Conservation (phyloP, 768 basidiomycete genomes). For the Boletus rufocinnamomeus region DNA sequence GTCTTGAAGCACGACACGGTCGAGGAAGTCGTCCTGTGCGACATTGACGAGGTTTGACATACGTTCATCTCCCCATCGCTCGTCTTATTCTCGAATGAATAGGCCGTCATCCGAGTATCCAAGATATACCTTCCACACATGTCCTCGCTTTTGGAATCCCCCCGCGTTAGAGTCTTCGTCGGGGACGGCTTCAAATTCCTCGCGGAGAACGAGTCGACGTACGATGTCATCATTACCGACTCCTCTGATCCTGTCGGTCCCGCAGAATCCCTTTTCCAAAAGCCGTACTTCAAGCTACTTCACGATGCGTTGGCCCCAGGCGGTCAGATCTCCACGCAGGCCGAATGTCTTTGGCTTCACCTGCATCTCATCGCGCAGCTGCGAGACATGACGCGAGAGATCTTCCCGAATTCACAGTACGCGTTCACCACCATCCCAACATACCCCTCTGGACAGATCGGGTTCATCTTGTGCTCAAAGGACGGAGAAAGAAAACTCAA, state of each 20-base stretch:
- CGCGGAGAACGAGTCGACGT: conserved; percentile 78
- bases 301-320: conserved; percentile 87
- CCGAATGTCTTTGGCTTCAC: conserved; percentile 95
- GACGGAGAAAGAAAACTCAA: conserved; percentile 67
- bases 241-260: conserved; percentile 98
- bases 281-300: conserved; percentile 95
- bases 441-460: conserved; percentile 98
- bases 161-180: conserved; percentile 80
- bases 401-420: conserved; percentile 86
- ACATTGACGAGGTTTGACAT: conserved; percentile 85
- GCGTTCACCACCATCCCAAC: conserved; percentile 97
- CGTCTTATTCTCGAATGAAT: background rate
- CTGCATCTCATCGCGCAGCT: conserved; percentile 82
- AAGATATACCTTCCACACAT: conserved; percentile 94
- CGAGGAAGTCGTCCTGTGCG: conserved; percentile 90
- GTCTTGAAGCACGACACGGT: conserved; percentile 93
- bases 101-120: conserved; percentile 95
- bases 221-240: conserved; percentile 99
- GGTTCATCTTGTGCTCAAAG: conserved; percentile 89
- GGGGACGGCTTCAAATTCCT: conserved; percentile 99
- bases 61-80: background rate
- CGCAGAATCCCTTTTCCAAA: conserved; percentile 91
- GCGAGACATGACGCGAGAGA: conserved; percentile 59
- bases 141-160: conserved; percentile 77
- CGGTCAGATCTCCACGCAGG: conserved; percentile 94